phyloP scores from a whole-genome alignment of 495 filamentous ascomycete species.

The Xylaria flabelliformis region DNA sequence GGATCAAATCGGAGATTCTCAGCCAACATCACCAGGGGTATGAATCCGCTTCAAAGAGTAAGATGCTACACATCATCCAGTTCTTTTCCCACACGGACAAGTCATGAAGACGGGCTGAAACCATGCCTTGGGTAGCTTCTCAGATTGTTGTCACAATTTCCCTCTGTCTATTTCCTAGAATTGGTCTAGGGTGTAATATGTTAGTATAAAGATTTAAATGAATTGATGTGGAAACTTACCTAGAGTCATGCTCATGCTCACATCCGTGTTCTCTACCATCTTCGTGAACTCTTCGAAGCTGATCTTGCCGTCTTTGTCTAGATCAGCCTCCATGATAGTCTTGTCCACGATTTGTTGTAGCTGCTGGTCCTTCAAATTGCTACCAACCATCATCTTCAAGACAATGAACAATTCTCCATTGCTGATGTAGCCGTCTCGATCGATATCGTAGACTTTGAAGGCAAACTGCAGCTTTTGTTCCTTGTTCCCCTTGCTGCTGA shows the following conservation, averaged over 20 bases:
- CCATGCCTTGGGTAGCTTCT: background rate
- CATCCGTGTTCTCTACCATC: constrained; percentile 98
- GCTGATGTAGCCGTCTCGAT: constrained; percentile 97
- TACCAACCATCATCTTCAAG: constrained; percentile 99
- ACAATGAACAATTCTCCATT: constrained; percentile 99
- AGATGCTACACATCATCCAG: background rate
- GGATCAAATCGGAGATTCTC: background rate
- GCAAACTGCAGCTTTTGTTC: constrained; percentile 97
- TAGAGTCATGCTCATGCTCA: constrained; percentile 97
- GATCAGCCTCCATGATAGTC: constrained; percentile 99
- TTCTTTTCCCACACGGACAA: background rate
- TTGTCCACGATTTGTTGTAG: constrained; percentile 99
- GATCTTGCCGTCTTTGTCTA: constrained; percentile 96
- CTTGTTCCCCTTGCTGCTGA: constrained; percentile 98
- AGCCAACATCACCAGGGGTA: background rate
- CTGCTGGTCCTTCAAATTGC: constrained; percentile 98
- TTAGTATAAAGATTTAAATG: constrained; percentile 10
- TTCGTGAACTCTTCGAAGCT: constrained; percentile 98
- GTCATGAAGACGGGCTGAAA: background rate
- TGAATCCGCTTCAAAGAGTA: background rate
- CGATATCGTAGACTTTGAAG: constrained; percentile 99
- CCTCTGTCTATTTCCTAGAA: constrained; percentile 1
- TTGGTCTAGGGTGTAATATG: constrained; percentile 7
- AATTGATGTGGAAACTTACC: constrained; percentile 61
- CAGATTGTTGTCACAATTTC: background rate